Conservation (phyloP, 1,139 yeast genomes). For the Meyerozyma athensensis region DNA sequence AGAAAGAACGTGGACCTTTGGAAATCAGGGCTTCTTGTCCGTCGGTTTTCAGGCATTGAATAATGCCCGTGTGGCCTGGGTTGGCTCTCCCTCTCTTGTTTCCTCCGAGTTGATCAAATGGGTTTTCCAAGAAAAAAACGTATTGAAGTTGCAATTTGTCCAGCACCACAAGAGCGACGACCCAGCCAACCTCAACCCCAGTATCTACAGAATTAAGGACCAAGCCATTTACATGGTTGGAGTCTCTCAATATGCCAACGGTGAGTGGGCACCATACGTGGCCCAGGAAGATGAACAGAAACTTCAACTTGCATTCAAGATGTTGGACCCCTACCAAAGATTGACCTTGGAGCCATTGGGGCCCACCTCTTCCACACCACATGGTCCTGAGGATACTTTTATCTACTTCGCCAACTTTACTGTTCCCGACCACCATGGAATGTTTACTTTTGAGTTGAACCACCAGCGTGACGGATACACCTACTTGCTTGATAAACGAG, state of each 20-base stretch:
- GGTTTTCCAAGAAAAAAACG: slow-evolving; percentile 69
- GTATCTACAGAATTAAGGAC: slow-evolving; percentile 69
- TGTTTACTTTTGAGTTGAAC: slow-evolving; percentile 80
- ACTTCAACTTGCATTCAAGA: slow-evolving; percentile 76
- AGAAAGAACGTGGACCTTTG: slow-evolving; percentile 72
- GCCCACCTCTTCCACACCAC: slow-evolving; percentile 34
- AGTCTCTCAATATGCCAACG: slow-evolving; percentile 56
- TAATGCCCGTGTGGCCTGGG: slow-evolving; percentile 79
- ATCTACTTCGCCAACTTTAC: slow-evolving; percentile 47
- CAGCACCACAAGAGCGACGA: slow-evolving; percentile 49
- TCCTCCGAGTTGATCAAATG: slow-evolving; percentile 59
- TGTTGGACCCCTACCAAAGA: slow-evolving; percentile 96
- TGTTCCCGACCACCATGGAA: slow-evolving; percentile 94
- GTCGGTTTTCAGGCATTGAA: slow-evolving; percentile 80
- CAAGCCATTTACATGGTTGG: slow-evolving; percentile 61
- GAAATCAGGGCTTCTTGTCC: slow-evolving; percentile 70
- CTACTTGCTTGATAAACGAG: slow-evolving; percentile 58
- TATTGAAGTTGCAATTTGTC: slow-evolving; percentile 53
- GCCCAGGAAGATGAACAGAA: slow-evolving; percentile 43
- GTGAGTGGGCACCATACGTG: slow-evolving; percentile 66
- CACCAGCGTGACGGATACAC: slow-evolving; percentile 79
- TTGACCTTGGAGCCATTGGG: slow-evolving; percentile 49
- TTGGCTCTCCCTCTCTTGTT: slow-evolving; percentile 62
- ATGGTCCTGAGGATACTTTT: slow-evolving; percentile 42
- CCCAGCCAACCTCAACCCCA: slow-evolving; percentile 33